These are phyloP conservation scores for Platismatia glauca DNA, from an alignment of 495 filamentous ascomycete genomes.

Conservation along the genomic window DNA sequence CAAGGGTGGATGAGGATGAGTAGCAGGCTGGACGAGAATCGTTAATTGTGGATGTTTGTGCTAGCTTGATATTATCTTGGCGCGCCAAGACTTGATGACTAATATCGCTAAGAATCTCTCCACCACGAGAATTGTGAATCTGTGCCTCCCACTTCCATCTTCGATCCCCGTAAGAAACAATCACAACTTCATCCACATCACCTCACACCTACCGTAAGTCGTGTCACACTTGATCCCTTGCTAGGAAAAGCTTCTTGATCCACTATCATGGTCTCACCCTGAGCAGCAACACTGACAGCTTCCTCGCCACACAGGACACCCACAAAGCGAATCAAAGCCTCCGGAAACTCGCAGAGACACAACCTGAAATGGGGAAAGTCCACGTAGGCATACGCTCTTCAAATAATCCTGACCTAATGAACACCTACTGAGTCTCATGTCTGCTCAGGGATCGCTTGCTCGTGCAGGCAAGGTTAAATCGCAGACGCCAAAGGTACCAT, in stretches of 20 bases:
- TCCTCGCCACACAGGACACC: constrained; percentile 2
- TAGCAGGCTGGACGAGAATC: too few species aligned
- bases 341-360: background rate
- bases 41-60: too few species aligned
- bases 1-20: too few species aligned
- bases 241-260: background rate
- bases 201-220: background rate
- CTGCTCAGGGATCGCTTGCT: constrained; percentile 60
- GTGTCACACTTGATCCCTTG: background rate
- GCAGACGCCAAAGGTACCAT: constrained; percentile 76
- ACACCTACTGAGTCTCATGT: background rate
- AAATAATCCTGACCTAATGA: background rate
- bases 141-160: background rate
- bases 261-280: background rate
- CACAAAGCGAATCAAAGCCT: background rate
- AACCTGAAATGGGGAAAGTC: constrained; percentile 73
- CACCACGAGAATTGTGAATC: too few species aligned
- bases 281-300: background rate
- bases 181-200: background rate
- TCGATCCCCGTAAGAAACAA: background rate
- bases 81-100: background rate
- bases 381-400: constrained; percentile 41
- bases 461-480: constrained; percentile 96
- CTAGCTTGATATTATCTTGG: background rate
- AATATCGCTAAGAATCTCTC: background rate